A percentile compares a stretch with the other conserved stretches of the same genome.
These are phyloP conservation scores for Arachis hypogaea DNA, from an alignment of 306 rosid species.

Conservation along the genomic window DNA sequence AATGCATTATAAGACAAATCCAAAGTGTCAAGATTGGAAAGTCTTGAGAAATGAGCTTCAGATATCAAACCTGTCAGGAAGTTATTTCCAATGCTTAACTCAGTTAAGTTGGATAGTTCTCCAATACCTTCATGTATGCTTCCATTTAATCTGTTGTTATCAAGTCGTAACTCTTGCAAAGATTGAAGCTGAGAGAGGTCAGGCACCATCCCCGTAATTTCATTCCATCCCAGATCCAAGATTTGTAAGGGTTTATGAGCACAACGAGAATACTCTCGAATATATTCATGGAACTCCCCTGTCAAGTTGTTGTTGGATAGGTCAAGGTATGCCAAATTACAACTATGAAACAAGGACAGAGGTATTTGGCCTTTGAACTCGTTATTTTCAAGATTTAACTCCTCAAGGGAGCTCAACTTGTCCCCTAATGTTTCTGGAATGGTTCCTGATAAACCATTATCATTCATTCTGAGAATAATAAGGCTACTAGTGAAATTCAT, in stretches of 20 bases:
- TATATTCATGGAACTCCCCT: not conserved
- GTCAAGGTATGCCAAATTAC: not conserved
- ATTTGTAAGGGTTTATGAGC: not conserved
- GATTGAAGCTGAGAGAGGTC: not conserved
- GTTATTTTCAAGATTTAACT: not conserved
- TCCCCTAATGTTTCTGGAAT: slow-evolving; percentile 13
- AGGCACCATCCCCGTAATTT: not conserved
- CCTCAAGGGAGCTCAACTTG: not conserved
- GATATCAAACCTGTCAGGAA: not conserved
- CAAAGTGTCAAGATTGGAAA: not conserved
- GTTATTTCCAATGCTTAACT: not conserved
- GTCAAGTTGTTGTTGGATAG: not conserved
- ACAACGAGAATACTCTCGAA: not conserved
- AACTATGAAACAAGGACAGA: not conserved
- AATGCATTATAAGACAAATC: slow-evolving; percentile 1
- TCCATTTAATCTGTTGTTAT: not conserved
- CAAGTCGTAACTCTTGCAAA: not conserved
- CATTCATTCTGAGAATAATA: not conserved
- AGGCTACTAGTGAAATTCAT: not conserved
- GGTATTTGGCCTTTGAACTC: slow-evolving; percentile 13
- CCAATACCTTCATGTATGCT: not conserved
- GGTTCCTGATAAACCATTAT: not conserved
- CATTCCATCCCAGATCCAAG: not conserved
- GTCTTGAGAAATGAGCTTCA: not conserved
- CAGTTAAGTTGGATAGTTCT: not conserved